Base-by-base conservation (phyloP, 2,329 filamentous ascomycete genomes). In the Aspergillus sp. region DNA sequence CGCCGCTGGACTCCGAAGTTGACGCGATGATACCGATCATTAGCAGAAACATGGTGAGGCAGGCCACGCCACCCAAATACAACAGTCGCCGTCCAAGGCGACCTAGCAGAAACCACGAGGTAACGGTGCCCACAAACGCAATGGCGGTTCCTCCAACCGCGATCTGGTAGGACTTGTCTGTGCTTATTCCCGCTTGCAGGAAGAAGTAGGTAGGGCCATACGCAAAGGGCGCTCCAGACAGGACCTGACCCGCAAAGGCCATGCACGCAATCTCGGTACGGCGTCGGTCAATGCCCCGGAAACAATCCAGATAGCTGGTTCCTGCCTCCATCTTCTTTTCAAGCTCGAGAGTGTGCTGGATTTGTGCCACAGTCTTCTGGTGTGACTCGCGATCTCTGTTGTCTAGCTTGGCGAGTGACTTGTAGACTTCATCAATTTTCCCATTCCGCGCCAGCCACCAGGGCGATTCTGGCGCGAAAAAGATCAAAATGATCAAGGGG, bases 91-190 rank as follows among this genome's bases (percentile, higher is more conserved):
- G 70, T 3, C 74, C 74, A 19, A 71, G 62, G 24, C 64, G 61
- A 7, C 58, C 58, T 52, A 76, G 68, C 40, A 73, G 51, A 56
- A 68, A 68, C 79, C 79, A 83, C 3, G 79, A 80, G 0, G 75
- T 69, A 1, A 74, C 66, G 0, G 79, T 81, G 2, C 79, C 80
- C 82, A 47, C 76, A 82, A 56, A 86, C 85, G 65, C 85, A 79
- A 53, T 63, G 11, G 52, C 52, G 1, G 61, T 65, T 17, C 58
- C 63, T 3, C 84, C 84, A 6, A 76, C 57, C 1, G 69, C 66
- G 2, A 76, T 56, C 20, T 67, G 60, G 61, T 74, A 77, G 0
- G 73, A 64, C 8, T 63, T 60, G 8, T 48, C 52, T 1, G 53
- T 47, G n/a, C 56, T 47, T 16, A 76, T 65, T 5, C 74, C 74